These are phyloP conservation scores for Capsicum baccatum DNA, from an alignment of 257 asterid genomes.

Conservation along the genomic window DNA sequence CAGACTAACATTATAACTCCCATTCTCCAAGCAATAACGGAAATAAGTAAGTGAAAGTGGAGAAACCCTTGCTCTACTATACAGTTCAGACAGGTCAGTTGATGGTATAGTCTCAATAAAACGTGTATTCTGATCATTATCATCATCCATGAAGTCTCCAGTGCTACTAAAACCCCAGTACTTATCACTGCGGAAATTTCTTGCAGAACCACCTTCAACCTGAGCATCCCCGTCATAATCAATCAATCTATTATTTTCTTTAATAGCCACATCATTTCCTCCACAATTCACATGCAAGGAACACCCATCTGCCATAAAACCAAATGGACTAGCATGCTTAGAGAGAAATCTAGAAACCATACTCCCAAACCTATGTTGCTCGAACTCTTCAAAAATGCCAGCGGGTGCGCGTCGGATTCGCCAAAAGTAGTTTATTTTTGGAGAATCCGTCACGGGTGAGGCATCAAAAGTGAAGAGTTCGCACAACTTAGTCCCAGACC, in stretches of 20 bases:
- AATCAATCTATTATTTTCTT: conserved; percentile 49
- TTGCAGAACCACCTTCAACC: conserved; percentile 63
- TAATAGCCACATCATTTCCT: conserved; percentile 56
- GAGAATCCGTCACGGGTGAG: too few species aligned
- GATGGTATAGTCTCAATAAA: conserved; percentile 40
- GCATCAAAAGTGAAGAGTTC: too few species aligned
- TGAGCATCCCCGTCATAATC: conserved; percentile 71
- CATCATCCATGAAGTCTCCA: conserved; percentile 86
- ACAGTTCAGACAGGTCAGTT: conserved; percentile 48
- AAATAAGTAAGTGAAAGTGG: conserved; percentile 51
- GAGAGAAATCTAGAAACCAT: neutral
- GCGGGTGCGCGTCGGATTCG: too few species aligned
- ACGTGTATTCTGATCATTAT: conserved; percentile 60
- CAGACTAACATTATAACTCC: conserved; percentile 43
- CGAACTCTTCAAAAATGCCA: too few species aligned
- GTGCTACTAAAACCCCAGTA: conserved; percentile 90
- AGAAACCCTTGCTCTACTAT: conserved; percentile 43
- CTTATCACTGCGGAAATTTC: conserved; percentile 44
- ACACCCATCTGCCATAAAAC: conserved; percentile 64
- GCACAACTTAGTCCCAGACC: neutral
- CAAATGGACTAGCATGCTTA: conserved; percentile 14
- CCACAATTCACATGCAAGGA: conserved; percentile 83
- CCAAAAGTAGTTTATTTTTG: too few species aligned
- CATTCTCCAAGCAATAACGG: conserved; percentile 45
- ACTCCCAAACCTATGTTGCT: neutral